These are phyloP conservation scores for Backusella liffmaniae DNA, from an alignment of 192 early-diverging fungal genomes.

Conservation along the genomic window DNA sequence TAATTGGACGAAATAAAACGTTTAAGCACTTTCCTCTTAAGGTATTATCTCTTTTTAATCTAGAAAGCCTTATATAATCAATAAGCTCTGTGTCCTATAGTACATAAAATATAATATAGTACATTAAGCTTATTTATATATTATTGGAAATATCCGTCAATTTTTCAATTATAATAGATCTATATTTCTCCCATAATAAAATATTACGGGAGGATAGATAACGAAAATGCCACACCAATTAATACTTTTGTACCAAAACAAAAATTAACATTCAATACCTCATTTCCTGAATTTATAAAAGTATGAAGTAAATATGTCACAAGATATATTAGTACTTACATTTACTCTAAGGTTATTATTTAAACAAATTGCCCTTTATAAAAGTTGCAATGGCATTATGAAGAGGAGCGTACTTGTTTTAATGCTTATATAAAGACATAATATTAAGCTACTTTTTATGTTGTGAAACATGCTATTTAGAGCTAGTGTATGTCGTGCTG, in stretches of 20 bases:
- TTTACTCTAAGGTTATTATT: neutral
- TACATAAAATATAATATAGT: neutral
- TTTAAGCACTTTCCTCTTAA: neutral
- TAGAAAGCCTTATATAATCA: neutral
- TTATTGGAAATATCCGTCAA: too few relatives aligned
- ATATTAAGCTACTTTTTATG: neutral
- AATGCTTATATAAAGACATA: neutral
- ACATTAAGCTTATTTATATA: neutral
- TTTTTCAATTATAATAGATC: too few relatives aligned
- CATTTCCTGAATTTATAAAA: too few relatives aligned
- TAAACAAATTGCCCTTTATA: neutral
- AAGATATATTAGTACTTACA: neutral
- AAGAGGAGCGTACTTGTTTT: neutral
- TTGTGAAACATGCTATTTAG: neutral
- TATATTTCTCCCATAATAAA: too few relatives aligned
- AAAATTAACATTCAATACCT: too few relatives aligned
- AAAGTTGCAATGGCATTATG: neutral
- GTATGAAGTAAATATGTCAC: too few relatives aligned
- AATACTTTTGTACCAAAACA: too few relatives aligned
- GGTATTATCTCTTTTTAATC: neutral
- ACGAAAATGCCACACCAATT: too few relatives aligned
- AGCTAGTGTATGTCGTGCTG: neutral
- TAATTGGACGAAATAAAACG: neutral
- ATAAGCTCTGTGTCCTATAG: neutral
- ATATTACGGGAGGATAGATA: too few relatives aligned